Base-by-base conservation (phyloP, 192 early-diverging fungal species). In the Coemansia umbellata region DNA sequence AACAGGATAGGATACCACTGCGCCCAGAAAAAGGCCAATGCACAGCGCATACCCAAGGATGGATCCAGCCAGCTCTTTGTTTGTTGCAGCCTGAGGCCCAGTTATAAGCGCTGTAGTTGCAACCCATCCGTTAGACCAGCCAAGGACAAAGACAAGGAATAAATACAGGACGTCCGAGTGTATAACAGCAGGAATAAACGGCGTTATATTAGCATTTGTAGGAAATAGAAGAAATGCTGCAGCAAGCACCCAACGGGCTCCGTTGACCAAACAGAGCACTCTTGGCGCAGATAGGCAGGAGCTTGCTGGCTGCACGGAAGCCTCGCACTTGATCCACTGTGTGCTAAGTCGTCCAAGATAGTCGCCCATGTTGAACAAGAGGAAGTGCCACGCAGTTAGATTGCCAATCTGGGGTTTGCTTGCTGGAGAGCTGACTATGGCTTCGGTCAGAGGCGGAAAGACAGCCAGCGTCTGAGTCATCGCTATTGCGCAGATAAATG, bases 381-480 rank as follows among this genome's bases (percentile, higher is more conserved):
- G 62, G 43, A 91, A 91, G 47, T 88, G 87, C 36, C 88, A 69
- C 2, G 86, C 80, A 22, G 87, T 81, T 19, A 76, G 57, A 13
- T 68, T 42, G 19, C 21, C 31, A 40, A 68, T 43, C 26, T 41
- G 57, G 5, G 61, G 58, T 6, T 37, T 26, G 30, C 61, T 61
- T 9, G 30, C 26, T 2, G 72, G 65, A 22, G 73, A 64, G 36
- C 73, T 69, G 33, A 76, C 58, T 14, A 90, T 73, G 11, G 85
- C 79, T 14, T 83, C 74, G 8, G 88, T 91, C 27, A 91, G 69
- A 11, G 88, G 84, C 3, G 90, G 90, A 58, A 87, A 91, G 13
- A 90, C 66, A 5, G 81, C 78, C 10, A 91, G 50, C 0, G 90
- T 91, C 48, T 88, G 73, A 24, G 61, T 45, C 64, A 87, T 88